phyloP scores from a whole-genome alignment of 176 grass and related monocot species.

The Zizania latifolia region DNA sequence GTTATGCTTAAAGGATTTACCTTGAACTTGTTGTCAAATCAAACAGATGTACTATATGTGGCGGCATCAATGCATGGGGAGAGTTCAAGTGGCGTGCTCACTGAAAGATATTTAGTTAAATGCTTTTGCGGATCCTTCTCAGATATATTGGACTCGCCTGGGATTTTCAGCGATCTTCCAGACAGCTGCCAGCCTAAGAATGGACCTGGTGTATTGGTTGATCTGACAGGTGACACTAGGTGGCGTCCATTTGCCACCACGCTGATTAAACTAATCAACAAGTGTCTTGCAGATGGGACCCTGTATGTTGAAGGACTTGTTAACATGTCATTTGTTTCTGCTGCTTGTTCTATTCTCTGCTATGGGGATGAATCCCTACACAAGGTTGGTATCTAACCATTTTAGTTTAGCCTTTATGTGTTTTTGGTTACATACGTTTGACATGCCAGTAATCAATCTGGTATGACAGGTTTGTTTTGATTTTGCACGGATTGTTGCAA shows the following conservation, averaged over 20 bases:
- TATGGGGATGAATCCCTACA: slow-evolving; percentile 71
- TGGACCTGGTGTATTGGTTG: slow-evolving; percentile 66
- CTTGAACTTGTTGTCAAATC: slow-evolving; percentile 11
- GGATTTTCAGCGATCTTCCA: slow-evolving; percentile 68
- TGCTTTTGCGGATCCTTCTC: slow-evolving; percentile 63
- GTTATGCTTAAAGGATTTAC: slow-evolving; percentile 11
- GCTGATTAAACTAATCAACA: slow-evolving; percentile 72
- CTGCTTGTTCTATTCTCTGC: slow-evolving; percentile 68
- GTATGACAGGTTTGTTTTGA: slow-evolving; percentile 81
- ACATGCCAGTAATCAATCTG: slow-evolving; percentile 15
- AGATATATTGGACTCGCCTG: slow-evolving; percentile 47
- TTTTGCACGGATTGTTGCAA: slow-evolving; percentile 72
- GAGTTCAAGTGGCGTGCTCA: slow-evolving; percentile 21
- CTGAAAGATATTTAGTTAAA: slow-evolving; percentile 50
- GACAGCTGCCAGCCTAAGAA: slow-evolving; percentile 50
- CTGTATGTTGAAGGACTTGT: slow-evolving; percentile 82
- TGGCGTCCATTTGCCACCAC: slow-evolving; percentile 68
- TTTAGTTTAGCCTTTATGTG: slow-evolving; percentile 1
- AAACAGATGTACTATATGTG: slow-evolving; percentile 61
- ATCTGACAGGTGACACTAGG: slow-evolving; percentile 52
- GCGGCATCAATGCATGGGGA: slow-evolving; percentile 45
- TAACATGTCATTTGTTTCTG: slow-evolving; percentile 58
- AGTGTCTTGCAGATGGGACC: slow-evolving; percentile 81
- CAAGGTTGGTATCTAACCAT: slow-evolving; percentile 48
- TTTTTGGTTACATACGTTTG: background rate